These are phyloP conservation scores for Heliamphora pulchella DNA, from an alignment of 179 eudicot species.

Conservation along the genomic window DNA sequence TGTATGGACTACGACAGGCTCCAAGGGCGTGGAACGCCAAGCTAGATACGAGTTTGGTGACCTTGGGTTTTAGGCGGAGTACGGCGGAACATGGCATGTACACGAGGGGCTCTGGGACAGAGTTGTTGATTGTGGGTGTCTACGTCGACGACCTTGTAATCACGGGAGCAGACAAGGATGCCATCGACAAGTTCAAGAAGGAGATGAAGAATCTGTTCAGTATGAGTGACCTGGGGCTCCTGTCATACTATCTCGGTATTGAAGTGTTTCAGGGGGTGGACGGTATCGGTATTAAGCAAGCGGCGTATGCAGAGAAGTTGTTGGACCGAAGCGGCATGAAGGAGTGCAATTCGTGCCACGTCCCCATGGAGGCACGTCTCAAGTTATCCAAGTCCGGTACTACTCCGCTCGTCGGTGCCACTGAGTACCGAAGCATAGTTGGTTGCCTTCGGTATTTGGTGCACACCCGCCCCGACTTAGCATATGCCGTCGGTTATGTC, in stretches of 20 bases:
- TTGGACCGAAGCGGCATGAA: not conserved
- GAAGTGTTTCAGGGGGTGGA: slow-evolving; percentile 1
- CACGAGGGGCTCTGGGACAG: slow-evolving; percentile 1
- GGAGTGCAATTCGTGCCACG: not conserved
- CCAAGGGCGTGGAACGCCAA: slow-evolving; percentile 9
- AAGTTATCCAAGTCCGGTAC: not conserved
- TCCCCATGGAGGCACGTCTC: not conserved
- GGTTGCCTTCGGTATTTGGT: not conserved
- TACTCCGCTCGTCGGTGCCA: not conserved
- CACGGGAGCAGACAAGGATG: slow-evolving; percentile 3
- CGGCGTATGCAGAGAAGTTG: not conserved
- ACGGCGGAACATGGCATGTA: slow-evolving; percentile 1
- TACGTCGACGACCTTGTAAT: not conserved
- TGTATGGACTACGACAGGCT: slow-evolving; percentile 1
- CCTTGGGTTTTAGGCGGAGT: not conserved
- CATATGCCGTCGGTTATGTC: not conserved
- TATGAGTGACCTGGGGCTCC: not conserved
- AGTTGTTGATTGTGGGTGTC: not conserved
- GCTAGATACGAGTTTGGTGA: not conserved
- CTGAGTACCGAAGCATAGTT: not conserved
- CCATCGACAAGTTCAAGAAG: not conserved
- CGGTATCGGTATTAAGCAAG: slow-evolving; percentile 2
- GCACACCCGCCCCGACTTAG: slow-evolving; percentile 6
- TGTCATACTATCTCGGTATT: not conserved
- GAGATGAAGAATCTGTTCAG: not conserved